Percentiles rank a stretch among this genome's conserved stretches.
phyloP scores from a whole-genome alignment of 306 rosid genomes.

The Crotalaria pallida region DNA sequence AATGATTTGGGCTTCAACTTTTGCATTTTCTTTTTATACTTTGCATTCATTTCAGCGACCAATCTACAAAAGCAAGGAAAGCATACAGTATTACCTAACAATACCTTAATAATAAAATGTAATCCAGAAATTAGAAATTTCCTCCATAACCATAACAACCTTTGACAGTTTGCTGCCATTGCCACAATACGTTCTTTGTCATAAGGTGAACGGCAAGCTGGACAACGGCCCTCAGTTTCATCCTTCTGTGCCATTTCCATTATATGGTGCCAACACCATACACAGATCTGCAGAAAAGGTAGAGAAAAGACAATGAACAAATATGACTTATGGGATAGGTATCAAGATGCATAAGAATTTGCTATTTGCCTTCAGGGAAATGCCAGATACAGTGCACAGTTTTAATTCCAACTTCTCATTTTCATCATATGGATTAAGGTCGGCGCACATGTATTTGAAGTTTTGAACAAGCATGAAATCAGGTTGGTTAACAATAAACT shows the following conservation, averaged over 20 bases:
- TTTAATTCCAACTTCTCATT: constrained; percentile 4
- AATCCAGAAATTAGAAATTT: background rate
- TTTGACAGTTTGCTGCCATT: constrained; percentile 52
- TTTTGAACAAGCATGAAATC: background rate
- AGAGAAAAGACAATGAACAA: background rate
- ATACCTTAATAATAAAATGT: background rate
- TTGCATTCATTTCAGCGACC: constrained; percentile 47
- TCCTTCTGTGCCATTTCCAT: constrained; percentile 54
- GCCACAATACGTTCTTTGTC: constrained; percentile 50
- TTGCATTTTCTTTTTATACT: constrained; percentile 39
- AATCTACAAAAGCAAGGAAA: constrained; percentile 31
- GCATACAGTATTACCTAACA: background rate
- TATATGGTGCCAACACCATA: constrained; percentile 59
- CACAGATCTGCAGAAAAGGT: constrained; percentile 38
- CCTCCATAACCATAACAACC: constrained; percentile 28
- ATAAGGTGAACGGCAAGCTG: constrained; percentile 47
- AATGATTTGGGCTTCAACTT: constrained; percentile 40
- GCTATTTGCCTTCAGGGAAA: background rate
- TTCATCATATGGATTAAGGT: background rate
- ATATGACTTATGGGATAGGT: background rate
- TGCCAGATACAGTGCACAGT: background rate
- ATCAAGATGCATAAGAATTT: background rate
- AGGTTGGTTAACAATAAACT: background rate
- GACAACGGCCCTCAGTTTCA: constrained; percentile 53
- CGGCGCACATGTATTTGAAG: background rate